These are phyloP conservation scores for Candida maris DNA, from an alignment of 805 yeast species.

Conservation along the genomic window DNA sequence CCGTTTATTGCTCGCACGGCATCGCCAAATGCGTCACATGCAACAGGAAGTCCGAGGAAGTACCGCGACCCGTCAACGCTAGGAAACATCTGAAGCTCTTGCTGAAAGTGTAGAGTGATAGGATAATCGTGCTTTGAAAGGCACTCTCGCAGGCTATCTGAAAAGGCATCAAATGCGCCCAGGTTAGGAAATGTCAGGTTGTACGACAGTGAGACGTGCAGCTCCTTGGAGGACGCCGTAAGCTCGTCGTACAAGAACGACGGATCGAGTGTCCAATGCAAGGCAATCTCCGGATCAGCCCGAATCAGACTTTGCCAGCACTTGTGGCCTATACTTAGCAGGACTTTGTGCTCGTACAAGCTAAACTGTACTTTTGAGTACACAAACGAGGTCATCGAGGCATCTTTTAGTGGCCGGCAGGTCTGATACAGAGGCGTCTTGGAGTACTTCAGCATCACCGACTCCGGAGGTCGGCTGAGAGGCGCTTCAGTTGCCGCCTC, in stretches of 20 bases:
- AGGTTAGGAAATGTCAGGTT: slow-evolving; percentile 13
- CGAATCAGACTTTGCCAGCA: slow-evolving; percentile 5
- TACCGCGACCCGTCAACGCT: slow-evolving; percentile 12
- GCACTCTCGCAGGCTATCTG: not conserved
- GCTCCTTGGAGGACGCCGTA: slow-evolving; percentile 10
- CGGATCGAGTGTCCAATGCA: slow-evolving; percentile 3
- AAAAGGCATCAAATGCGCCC: not conserved
- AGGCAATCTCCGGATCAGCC: not conserved
- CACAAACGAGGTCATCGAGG: slow-evolving; percentile 7
- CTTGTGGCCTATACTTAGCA: not conserved
- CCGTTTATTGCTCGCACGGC: not conserved
- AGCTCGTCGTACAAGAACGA: slow-evolving; percentile 10
- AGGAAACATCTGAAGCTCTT: slow-evolving; percentile 11
- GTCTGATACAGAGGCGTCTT: slow-evolving; percentile 7
- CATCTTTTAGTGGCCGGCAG: not conserved
- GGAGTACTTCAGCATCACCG: slow-evolving; percentile 8
- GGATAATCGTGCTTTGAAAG: slow-evolving; percentile 4
- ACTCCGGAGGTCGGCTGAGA: slow-evolving; percentile 9
- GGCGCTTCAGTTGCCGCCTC: not conserved
- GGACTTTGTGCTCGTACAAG: slow-evolving; percentile 1
- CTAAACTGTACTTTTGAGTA: slow-evolving; percentile 6
- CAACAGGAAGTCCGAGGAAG: slow-evolving; percentile 17
- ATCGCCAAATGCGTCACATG: slow-evolving; percentile 1
- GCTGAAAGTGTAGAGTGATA: slow-evolving; percentile 3
- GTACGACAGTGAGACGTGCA: slow-evolving; percentile 21